phyloP scores from a whole-genome alignment of 208 protist genomes.

The Acanthamoeba culbertsoni region DNA sequence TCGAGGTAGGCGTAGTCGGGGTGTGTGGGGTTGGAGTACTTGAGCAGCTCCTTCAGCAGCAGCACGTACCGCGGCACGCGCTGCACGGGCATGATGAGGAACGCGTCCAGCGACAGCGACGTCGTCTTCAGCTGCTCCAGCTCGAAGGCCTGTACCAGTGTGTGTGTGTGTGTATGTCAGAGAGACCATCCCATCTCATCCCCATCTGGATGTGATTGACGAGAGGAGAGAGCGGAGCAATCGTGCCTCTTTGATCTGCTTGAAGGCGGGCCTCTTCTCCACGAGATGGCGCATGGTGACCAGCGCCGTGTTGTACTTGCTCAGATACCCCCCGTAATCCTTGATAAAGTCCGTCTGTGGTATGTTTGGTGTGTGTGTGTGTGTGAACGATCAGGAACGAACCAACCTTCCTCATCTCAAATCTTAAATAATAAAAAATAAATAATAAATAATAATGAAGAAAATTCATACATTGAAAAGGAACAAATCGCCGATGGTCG shows the following conservation, averaged over 20 bases:
- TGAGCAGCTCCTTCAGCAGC: constrained; percentile 34
- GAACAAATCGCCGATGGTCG: constrained; percentile 53
- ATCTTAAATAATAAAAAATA: no score
- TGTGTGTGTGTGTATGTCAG: not conserved
- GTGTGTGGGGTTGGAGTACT: constrained; percentile 49
- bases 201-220: not conserved
- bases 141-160: not conserved
- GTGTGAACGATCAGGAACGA: no score
- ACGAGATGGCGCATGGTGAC: constrained; percentile 43
- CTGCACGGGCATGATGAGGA: constrained; percentile 57
- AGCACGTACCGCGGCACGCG: not conserved
- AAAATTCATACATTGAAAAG: constrained; percentile 29
- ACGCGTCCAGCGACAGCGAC: constrained; percentile 3
- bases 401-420: no score
- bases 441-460: no score
- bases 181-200: no score
- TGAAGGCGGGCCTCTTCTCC: constrained; percentile 24
- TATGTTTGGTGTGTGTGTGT: no score
- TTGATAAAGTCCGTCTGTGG: not conserved
- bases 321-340: not conserved
- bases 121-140: constrained; percentile 52
- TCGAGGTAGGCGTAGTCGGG: constrained; percentile 33
- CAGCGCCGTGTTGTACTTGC: constrained; percentile 22
- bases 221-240: not conserved
- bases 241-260: constrained; percentile 46